Base-by-base conservation (phyloP, 768 basidiomycete species). In the Calvatia gigantea region DNA sequence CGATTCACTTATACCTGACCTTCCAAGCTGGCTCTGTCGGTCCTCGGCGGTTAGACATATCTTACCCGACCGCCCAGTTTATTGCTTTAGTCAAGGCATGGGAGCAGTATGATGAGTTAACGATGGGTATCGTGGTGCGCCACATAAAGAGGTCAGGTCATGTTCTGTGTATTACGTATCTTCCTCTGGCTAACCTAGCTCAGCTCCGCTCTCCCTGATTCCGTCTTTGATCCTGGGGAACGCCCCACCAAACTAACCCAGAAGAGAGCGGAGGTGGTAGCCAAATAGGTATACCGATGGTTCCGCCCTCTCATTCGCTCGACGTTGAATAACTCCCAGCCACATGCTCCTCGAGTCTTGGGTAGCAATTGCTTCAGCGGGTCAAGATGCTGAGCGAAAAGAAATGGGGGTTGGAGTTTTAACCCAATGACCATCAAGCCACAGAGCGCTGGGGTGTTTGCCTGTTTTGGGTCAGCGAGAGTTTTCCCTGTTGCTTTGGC, bases 51-150 rank as follows among this genome's bases (percentile, higher is more conserved):
- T 77, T 99, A 61, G 97, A 99, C 70, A 95, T 99, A 56, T 95
- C 95, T 46, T 98, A 94, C 73, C 97, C 97, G 3, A 97, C 93
- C 3, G 89, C 87, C 23, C 92, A 98, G 65, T 99, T 98, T 68
- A 89, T 87, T 8, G 94, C 95, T 68, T 80, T 93, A 51, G 93
- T 95, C 65, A 95, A 95, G 70, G 74, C 83, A 75, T 98, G 97
- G 94, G 96, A 98, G 66, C 88, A 90, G 67, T 98, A 87, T 62
- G 91, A 98, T 57, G 89, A 93, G 62, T 76, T 82, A 12, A 85
- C 83, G 53, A 99, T 99, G 97, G 94, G 94, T 21, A 89, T 99
- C 58, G 82, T 91, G 45, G 88, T 99, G 27, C 86, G 93, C 46
- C 89, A 98, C 67, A 92, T 98, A 66, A 97, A 85, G 78, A 87